phyloP scores from a whole-genome alignment of 225 moss, liverwort and hornwort genomes.

The Sphagnum tenellum region DNA sequence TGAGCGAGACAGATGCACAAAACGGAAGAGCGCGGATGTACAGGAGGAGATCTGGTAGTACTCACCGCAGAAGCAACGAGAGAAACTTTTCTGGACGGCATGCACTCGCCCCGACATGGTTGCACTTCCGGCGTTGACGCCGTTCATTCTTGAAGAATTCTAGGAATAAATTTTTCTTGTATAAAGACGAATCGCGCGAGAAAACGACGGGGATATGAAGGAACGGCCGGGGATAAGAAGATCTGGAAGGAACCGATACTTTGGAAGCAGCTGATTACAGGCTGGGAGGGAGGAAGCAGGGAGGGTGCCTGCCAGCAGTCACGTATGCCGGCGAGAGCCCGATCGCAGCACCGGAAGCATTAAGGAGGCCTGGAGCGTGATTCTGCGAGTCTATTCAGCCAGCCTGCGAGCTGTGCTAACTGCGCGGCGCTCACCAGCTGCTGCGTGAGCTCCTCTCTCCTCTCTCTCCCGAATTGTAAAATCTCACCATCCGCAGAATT shows the following conservation, averaged over 20 bases:
- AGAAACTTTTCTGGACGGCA: conserved; percentile 5
- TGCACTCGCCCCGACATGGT: background rate
- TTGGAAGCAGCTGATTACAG: background rate
- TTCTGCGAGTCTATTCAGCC: conserved; percentile 8
- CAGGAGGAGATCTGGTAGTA: background rate
- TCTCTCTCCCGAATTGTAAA: conserved; percentile 7
- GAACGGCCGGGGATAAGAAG: too few species aligned
- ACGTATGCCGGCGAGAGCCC: conserved; percentile 1
- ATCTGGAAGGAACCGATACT: too few species aligned
- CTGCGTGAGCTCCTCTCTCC: conserved; percentile 4
- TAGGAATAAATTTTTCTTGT: background rate
- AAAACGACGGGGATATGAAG: background rate
- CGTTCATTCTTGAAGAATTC: background rate
- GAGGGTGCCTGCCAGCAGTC: background rate
- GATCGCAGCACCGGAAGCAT: background rate
- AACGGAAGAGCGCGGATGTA: background rate
- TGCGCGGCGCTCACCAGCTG: conserved; percentile 17
- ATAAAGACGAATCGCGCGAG: background rate
- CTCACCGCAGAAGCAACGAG: conserved; percentile 12
- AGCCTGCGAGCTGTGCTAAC: conserved; percentile 12
- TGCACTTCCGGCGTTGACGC: conserved; percentile 1
- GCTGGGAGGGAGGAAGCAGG: background rate
- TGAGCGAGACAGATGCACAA: too few species aligned
- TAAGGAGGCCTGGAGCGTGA: conserved; percentile 19
- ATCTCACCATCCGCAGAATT: conserved; percentile 17